Evolutionary conservation across 2,329 filamentous ascomycete species (phyloP).

Genomic region (Dactylellina leptospora): DNA sequence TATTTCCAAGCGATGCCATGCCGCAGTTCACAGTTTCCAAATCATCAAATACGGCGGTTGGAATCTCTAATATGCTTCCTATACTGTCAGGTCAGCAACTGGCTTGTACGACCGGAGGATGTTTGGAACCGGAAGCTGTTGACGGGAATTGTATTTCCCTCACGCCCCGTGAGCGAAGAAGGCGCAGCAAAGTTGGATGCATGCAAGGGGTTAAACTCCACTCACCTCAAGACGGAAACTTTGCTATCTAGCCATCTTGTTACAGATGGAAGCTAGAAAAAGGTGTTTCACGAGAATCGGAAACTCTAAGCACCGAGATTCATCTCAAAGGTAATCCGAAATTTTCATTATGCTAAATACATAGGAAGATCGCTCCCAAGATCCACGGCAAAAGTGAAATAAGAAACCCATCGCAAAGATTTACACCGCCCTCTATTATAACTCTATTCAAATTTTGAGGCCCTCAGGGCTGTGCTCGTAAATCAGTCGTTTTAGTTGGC

Average conservation of each 20-base stretch:
- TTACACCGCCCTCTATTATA: conserved; percentile 2
- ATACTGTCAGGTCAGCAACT: not conserved
- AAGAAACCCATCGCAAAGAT: not conserved
- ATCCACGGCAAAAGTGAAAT: not conserved
- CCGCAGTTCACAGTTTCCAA: not conserved
- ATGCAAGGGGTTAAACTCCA: conserved; percentile 32
- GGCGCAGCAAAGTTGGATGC: conserved; percentile 27
- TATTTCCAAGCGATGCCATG: conserved; percentile 38
- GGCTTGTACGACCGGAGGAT: not conserved
- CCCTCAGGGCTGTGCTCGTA: not conserved
- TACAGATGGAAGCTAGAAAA: too few relatives aligned
- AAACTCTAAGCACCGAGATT: too few relatives aligned
- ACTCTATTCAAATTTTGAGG: not conserved
- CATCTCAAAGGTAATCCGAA: not conserved
- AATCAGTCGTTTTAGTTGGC: not conserved
- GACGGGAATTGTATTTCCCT: conserved; percentile 25
- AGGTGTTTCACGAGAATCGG: too few relatives aligned
- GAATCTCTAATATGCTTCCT: not conserved
- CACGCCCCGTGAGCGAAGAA: conserved; percentile 13
- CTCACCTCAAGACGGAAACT: conserved; percentile 15
- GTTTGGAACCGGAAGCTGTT: conserved; percentile 17
- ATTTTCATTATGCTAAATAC: conserved; percentile 12
- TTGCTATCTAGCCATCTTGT: not conserved
- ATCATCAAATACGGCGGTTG: not conserved
- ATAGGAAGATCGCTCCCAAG: conserved; percentile 2